Conservation (phyloP, 2,329 filamentous ascomycete genomes). For the Xylaria hypoxylon region DNA sequence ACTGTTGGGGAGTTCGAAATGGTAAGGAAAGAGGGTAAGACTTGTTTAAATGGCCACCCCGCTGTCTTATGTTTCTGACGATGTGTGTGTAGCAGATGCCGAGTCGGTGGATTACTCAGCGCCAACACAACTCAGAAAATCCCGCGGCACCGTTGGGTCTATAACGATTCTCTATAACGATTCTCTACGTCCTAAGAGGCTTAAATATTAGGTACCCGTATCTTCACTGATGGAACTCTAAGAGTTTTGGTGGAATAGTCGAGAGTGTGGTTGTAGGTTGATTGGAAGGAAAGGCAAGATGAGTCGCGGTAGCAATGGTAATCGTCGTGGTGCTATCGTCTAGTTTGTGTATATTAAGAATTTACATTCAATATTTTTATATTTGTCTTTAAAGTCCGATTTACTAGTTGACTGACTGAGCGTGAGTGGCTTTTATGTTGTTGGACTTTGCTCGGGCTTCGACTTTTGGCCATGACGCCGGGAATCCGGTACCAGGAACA, state of each 20-base stretch:
- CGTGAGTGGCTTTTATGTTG: slow-evolving; percentile 1
- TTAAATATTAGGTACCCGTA: not conserved
- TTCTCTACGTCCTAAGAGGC: too few relatives aligned
- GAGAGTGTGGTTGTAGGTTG: not conserved
- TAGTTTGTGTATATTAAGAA: not conserved
- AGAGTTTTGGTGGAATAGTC: not conserved
- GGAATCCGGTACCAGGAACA: not conserved
- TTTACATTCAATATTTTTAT: not conserved
- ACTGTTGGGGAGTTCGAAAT: not conserved
- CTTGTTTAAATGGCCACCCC: not conserved
- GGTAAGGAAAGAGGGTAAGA: not conserved
- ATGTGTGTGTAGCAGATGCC: not conserved
- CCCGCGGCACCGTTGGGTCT: not conserved
- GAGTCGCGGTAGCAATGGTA: not conserved
- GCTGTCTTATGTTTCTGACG: not conserved
- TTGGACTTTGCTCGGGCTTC: slow-evolving; percentile 5
- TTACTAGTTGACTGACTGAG: not conserved
- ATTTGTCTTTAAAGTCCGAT: not conserved
- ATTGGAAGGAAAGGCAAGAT: not conserved
- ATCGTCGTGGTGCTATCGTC: not conserved
- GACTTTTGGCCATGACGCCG: slow-evolving; percentile 4
- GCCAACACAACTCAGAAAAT: slow-evolving; percentile 8
- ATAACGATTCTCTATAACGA: not conserved
- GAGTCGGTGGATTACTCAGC: slow-evolving; percentile 42
- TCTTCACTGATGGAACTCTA: too few relatives aligned